These are phyloP conservation scores for Cicer cuneatum DNA, from an alignment of 306 rosid species.

Conservation along the genomic window DNA sequence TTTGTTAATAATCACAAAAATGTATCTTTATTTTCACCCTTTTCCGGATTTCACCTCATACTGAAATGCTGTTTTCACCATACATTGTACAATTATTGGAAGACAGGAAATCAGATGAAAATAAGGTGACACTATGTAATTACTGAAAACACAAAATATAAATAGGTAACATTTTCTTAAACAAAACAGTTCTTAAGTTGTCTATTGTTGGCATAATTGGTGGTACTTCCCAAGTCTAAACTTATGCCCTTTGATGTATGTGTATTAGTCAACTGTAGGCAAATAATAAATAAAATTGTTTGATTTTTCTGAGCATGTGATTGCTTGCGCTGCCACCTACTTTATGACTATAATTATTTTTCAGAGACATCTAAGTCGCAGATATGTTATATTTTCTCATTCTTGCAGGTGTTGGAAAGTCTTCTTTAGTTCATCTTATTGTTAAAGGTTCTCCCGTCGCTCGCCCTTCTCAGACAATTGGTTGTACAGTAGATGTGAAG, in stretches of 20 bases:
- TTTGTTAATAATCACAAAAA: constrained; percentile 1
- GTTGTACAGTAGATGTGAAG: constrained; percentile 91
- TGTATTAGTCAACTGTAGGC: constrained; percentile 8
- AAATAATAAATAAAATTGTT: constrained; percentile 6
- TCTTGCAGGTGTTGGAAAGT: constrained; percentile 89
- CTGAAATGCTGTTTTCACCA: background rate
- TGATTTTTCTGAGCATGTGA: constrained; percentile 22
- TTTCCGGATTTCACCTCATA: background rate
- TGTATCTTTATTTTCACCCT: background rate
- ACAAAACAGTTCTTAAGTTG: constrained; percentile 32
- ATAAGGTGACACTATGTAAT: background rate
- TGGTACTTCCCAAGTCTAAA: constrained; percentile 27
- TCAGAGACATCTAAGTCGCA: constrained; percentile 16
- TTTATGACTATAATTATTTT: constrained; percentile 5
- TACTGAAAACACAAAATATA: background rate
- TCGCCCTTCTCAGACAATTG: constrained; percentile 86
- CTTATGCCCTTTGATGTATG: constrained; percentile 37
- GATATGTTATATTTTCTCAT: constrained; percentile 32
- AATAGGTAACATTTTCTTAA: constrained; percentile 7
- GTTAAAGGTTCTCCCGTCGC: constrained; percentile 77
- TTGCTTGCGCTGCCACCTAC: constrained; percentile 7
- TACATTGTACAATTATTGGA: background rate
- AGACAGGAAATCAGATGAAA: background rate
- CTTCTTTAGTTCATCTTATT: constrained; percentile 87
- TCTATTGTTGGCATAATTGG: constrained; percentile 2